Evolutionary conservation across 352 stramenopile species (phyloP).

Genomic region (Globisporangium iwayamae): DNA sequence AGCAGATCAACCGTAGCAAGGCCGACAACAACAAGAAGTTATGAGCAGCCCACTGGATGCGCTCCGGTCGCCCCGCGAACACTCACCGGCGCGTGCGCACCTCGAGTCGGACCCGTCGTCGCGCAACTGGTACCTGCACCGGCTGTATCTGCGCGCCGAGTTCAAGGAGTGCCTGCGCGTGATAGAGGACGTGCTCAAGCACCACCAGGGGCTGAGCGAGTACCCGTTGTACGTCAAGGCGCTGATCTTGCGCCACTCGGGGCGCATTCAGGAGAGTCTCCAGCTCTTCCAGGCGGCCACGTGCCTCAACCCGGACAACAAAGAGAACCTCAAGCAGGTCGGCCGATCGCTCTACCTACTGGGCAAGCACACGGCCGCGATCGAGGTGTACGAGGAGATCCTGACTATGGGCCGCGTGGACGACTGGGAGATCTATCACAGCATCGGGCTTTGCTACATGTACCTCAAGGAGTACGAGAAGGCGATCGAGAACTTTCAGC

Average conservation of each 20-base stretch:
- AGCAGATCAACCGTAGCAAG: neutral
- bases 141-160: slow-evolving; percentile 80
- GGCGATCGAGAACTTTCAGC: slow-evolving; percentile 85
- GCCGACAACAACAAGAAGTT: neutral
- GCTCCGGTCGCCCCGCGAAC: slow-evolving; percentile 54
- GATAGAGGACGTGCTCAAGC: slow-evolving; percentile 87
- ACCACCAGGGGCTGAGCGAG: slow-evolving; percentile 85
- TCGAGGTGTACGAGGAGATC: slow-evolving; percentile 90
- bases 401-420: slow-evolving; percentile 72
- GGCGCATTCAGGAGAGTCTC: slow-evolving; percentile 87
- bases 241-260: slow-evolving; percentile 86
- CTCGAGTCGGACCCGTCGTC: slow-evolving; percentile 41
- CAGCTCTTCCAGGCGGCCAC: slow-evolving; percentile 91
- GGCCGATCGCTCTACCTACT: slow-evolving; percentile 76
- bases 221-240: slow-evolving; percentile 92
- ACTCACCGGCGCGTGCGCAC: slow-evolving; percentile 23
- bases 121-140: slow-evolving; percentile 85
- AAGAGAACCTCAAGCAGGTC: slow-evolving; percentile 91
- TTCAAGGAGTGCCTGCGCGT: slow-evolving; percentile 87
- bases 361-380: slow-evolving; percentile 87
- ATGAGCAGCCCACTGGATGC: slow-evolving; percentile 35
- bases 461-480: slow-evolving; percentile 91
- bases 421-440: slow-evolving; percentile 93
- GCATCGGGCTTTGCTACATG: slow-evolving; percentile 90
- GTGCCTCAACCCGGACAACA: slow-evolving; percentile 90